phyloP scores from a whole-genome alignment of 805 yeast species.

The Candida andamanensis region DNA sequence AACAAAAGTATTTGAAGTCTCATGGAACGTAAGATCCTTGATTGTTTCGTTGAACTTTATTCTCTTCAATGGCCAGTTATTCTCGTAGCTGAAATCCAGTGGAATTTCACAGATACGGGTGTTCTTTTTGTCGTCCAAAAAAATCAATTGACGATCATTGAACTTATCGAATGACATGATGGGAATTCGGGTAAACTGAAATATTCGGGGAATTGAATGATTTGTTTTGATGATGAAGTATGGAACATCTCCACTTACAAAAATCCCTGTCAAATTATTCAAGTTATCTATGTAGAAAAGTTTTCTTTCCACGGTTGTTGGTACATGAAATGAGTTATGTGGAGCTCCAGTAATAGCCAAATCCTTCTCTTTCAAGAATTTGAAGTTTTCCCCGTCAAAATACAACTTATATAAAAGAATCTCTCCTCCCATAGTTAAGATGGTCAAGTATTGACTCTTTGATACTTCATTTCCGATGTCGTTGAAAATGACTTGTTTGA shows the following conservation, averaged over 20 bases:
- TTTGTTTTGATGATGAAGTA: conserved; percentile 61
- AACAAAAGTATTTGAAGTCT: conserved; percentile 54
- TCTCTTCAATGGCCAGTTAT: conserved; percentile 54
- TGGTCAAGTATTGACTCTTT: conserved; percentile 60
- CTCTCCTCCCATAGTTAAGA: conserved; percentile 80
- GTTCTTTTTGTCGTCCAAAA: conserved; percentile 63
- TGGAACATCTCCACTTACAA: conserved; percentile 73
- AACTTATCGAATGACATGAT: conserved; percentile 63
- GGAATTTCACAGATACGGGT: conserved; percentile 58
- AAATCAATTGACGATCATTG: conserved; percentile 56
- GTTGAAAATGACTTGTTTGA: conserved; percentile 61
- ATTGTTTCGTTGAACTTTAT: conserved; percentile 55
- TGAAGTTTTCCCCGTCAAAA: conserved; percentile 41
- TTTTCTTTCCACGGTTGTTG: conserved; percentile 65
- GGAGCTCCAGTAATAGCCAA: conserved; percentile 69
- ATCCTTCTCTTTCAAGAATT: conserved; percentile 40
- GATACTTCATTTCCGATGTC: conserved; percentile 54
- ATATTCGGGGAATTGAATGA: conserved; percentile 59
- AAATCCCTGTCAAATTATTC: conserved; percentile 54
- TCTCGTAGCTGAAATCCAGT: conserved; percentile 47
- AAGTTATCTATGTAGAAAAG: conserved; percentile 54
- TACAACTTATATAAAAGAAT: conserved; percentile 59
- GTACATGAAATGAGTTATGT: conserved; percentile 65
- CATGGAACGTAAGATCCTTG: conserved; percentile 65
- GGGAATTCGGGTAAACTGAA: conserved; percentile 60